Evolutionary conservation across 2,329 filamentous ascomycete genomes (phyloP).

Genomic region (Seiridium unicorne): DNA sequence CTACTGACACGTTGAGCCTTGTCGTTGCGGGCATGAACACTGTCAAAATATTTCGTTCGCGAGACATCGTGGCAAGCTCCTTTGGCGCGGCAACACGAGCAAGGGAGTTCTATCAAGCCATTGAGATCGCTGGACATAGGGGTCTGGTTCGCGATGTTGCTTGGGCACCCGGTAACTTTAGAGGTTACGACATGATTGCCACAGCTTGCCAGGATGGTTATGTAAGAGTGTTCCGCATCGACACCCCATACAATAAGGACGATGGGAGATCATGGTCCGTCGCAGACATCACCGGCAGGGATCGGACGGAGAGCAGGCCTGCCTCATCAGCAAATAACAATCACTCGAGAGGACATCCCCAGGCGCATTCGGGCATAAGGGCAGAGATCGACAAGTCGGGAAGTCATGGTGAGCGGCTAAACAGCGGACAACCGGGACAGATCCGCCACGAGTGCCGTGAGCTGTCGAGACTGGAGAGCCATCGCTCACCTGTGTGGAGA

Average conservation of each 20-base stretch:
- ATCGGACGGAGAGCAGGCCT: conserved; percentile 27
- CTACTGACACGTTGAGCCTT: conserved; percentile 73
- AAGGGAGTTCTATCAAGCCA: conserved; percentile 83
- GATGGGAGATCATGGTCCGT: conserved; percentile 51
- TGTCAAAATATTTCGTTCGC: conserved; percentile 80
- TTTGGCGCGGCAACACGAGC: conserved; percentile 53
- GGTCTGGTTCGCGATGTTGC: conserved; percentile 82
- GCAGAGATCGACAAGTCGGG: conserved; percentile 52
- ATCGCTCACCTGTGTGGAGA: conserved; percentile 72
- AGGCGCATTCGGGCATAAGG: conserved; percentile 47
- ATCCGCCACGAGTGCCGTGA: conserved; percentile 63
- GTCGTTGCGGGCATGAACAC: conserved; percentile 84
- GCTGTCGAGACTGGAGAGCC: conserved; percentile 64
- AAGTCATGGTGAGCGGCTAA: conserved; percentile 46
- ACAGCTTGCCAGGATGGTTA: conserved; percentile 91
- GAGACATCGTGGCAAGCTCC: conserved; percentile 51
- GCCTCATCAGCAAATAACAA: background rate
- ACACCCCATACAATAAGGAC: conserved; percentile 51
- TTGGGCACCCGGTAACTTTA: conserved; percentile 89
- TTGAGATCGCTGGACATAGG: conserved; percentile 70
- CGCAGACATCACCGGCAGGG: conserved; percentile 40
- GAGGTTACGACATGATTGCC: conserved; percentile 86
- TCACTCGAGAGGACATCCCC: conserved; percentile 21
- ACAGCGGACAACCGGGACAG: conserved; percentile 61
- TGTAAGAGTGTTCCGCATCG: conserved; percentile 82